Percentiles rank a stretch among this genome's conserved stretches.
Conservation (phyloP, 2,329 filamentous ascomycete genomes). For the Lecanicillium sp. region DNA sequence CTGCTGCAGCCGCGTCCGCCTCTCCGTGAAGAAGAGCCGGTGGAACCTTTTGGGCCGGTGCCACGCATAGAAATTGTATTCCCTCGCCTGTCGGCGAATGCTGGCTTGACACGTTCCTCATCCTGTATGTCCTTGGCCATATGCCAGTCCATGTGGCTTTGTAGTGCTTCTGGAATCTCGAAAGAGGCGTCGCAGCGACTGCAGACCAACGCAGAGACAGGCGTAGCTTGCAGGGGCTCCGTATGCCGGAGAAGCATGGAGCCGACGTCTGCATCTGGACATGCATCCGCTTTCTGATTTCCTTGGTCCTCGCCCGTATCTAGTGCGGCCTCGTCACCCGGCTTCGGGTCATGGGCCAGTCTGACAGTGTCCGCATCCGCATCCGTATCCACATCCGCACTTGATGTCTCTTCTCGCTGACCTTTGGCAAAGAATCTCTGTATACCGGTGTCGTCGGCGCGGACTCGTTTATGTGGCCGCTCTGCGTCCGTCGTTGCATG, state of each 20-base stretch:
- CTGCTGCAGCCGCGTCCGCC: conserved; percentile 26
- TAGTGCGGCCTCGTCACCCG: conserved; percentile 13
- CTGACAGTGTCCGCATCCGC: too few species aligned
- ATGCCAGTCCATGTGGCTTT: conserved; percentile 90
- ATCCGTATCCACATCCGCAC: conserved; percentile 20
- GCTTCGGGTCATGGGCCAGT: conserved; percentile 18
- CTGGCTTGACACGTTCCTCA: conserved; percentile 45
- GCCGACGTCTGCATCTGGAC: conserved; percentile 23
- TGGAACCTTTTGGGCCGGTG: conserved; percentile 25
- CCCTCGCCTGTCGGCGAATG: conserved; percentile 34
- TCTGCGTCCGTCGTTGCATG: conserved; percentile 17
- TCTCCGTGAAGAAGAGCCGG: conserved; percentile 21
- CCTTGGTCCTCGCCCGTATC: not conserved
- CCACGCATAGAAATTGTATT: conserved; percentile 20
- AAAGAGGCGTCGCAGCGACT: conserved; percentile 60
- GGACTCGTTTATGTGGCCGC: conserved; percentile 25
- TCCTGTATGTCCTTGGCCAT: conserved; percentile 81
- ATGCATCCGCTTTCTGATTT: conserved; percentile 13
- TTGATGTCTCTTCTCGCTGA: conserved; percentile 17
- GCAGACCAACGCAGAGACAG: conserved; percentile 42
- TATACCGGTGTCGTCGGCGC: conserved; percentile 44
- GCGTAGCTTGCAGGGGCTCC: conserved; percentile 15
- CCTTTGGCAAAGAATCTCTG: conserved; percentile 52
- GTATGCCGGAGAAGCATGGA: conserved; percentile 23
- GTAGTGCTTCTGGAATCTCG: conserved; percentile 48